Evolutionary conservation across 176 grass and related monocot species (phyloP), one percentile per base, ranked within the genome.

Genomic region (Echinochloa phyllopogon): DNA sequence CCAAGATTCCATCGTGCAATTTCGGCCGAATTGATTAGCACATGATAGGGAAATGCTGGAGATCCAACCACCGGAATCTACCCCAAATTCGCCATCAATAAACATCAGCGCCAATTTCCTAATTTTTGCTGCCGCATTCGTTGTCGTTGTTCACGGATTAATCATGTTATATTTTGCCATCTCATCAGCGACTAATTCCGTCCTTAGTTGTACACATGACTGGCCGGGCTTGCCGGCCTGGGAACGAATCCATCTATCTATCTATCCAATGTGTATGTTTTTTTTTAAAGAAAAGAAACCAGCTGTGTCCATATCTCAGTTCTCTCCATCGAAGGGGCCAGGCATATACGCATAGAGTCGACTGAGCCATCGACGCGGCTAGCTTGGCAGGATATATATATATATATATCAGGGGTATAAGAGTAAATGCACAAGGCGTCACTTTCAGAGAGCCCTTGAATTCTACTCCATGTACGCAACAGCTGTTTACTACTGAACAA

Each of bases 351-450:
- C 24, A 44, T 45, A n/a, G 33, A 78, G 17, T 39, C 15, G 20
- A 58, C 41, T 42, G 33, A 45, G 36, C 10, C 14, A 50, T 49
- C 38, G 10, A 65, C 69, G 27, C 70, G 6, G 29, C 5, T 11
- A 86, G 39, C n/a, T 71, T 79, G 74, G 61, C 74, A 6, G 23
- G 75, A 8, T 20, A 2, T 10, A 50, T n/a, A n/a, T n/a, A n/a
- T n/a, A n/a, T n/a, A n/a, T n/a, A n/a, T n/a, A n/a, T n/a, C n/a
- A 12, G 15, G 15, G 0, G 4, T 4, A 44, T 25, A 1, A 8
- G 8, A 72, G 53, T 55, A 72, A 18, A 79, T 44, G 42, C 20
- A 20, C 36, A 67, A 67, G 12, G 37, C 20, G 14, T 76, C 52
- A 4, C 52, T 76, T 24, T 76, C 52, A 56, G 10, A 24, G 23